Conservation (phyloP, 176 grass and related monocot genomes). For the Aegilops tauschii region DNA sequence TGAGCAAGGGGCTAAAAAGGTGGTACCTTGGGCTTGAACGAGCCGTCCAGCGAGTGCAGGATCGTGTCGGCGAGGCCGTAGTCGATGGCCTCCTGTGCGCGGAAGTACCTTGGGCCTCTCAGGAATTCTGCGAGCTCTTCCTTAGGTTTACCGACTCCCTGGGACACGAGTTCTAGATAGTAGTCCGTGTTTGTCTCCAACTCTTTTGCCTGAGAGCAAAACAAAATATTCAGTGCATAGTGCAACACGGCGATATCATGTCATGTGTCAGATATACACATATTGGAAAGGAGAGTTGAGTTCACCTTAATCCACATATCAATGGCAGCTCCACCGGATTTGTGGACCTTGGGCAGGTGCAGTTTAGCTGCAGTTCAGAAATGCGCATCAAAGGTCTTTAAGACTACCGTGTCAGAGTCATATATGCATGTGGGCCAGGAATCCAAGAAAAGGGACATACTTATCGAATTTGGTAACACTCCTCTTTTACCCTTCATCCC, state of each 20-base stretch:
- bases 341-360: slow-evolving; percentile 66
- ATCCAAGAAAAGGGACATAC: slow-evolving; percentile 40
- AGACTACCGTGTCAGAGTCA: background rate
- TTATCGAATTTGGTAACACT: slow-evolving; percentile 72
- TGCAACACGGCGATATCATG: background rate
- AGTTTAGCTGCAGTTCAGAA: slow-evolving; percentile 60
- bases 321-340: slow-evolving; percentile 71
- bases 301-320: slow-evolving; percentile 85
- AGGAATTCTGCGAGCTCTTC: slow-evolving; percentile 79
- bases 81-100: slow-evolving; percentile 67
- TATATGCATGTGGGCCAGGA: background rate
- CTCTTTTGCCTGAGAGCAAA: slow-evolving; percentile 66
- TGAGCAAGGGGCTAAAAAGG: background rate
- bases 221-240: background rate
- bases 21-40: slow-evolving; percentile 59
- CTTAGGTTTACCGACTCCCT: slow-evolving; percentile 63
- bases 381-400: background rate
- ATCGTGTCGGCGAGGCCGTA: slow-evolving; percentile 87
- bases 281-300: no score
- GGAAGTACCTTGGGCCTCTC: slow-evolving; percentile 63
- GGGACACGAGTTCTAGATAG: slow-evolving; percentile 61
- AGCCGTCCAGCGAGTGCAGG: slow-evolving; percentile 57
- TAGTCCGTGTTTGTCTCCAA: slow-evolving; percentile 76
- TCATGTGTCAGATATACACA: background rate
- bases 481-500: slow-evolving; percentile 73